Conservation (phyloP, 768 basidiomycete species). For the Lactarius deliciosus region DNA sequence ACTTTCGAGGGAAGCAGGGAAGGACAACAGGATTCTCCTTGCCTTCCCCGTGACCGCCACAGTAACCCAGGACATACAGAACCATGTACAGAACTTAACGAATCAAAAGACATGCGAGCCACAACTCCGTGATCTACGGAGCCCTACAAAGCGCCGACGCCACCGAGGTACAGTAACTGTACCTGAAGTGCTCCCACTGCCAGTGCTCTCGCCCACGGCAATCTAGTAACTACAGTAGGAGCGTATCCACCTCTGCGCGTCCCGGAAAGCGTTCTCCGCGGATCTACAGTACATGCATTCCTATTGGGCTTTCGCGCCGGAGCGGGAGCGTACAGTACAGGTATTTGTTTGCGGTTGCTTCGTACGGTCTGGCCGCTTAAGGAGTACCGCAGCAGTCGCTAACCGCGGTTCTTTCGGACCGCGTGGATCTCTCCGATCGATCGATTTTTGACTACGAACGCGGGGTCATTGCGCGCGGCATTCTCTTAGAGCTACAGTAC, state of each 20-base stretch:
- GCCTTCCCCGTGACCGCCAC: slow-evolving; percentile 8
- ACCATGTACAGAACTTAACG: no score
- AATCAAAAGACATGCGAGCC: background rate
- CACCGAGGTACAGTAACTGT: no score
- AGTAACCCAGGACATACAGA: no score
- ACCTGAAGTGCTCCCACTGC: background rate
- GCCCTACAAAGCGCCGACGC: background rate
- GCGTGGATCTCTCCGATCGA: background rate
- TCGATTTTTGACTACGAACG: background rate
- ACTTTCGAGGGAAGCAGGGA: slow-evolving; percentile 3
- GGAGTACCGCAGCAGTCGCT: background rate
- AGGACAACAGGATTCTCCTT: slow-evolving; percentile 17
- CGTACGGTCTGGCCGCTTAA: no score
- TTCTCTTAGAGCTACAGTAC: no score
- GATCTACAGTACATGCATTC: no score
- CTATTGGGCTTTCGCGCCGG: background rate
- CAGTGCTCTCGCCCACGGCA: background rate
- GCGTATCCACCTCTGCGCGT: background rate
- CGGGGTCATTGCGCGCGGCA: background rate
- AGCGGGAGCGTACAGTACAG: background rate
- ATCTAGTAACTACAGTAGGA: background rate
- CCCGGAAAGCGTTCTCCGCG: background rate
- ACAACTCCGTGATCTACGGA: background rate
- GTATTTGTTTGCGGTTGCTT: no score
- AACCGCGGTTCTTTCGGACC: background rate